Percentiles rank a stretch among this genome's conserved stretches.
Evolutionary conservation across 345 rosid species (phyloP).

Genomic region (Murraya koenigii): DNA sequence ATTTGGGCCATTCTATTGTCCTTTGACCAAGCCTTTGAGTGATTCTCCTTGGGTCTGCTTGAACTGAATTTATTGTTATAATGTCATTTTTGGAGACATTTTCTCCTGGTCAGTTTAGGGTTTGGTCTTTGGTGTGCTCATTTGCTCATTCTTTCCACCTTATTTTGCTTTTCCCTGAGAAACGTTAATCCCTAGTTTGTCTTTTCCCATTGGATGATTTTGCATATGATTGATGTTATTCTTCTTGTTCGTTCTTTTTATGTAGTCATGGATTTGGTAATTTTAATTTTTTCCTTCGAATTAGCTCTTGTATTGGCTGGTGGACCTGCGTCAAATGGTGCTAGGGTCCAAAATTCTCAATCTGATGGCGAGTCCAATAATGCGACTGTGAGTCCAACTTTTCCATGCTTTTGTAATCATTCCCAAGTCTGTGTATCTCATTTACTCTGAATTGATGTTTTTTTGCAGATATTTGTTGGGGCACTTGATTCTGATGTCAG

Average conservation of each 20-base stretch:
- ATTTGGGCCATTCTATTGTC: not conserved
- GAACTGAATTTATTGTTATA: not conserved
- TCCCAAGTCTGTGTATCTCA: conserved; percentile 7
- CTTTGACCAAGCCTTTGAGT: not conserved
- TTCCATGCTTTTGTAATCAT: conserved; percentile 8
- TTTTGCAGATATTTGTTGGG: conserved; percentile 85
- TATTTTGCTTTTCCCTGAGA: not conserved
- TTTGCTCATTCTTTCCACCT: not conserved
- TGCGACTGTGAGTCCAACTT: conserved; percentile 70
- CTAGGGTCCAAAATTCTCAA: conserved; percentile 53
- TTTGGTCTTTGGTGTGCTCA: not conserved
- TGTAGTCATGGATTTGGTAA: conserved; percentile 10
- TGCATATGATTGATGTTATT: not conserved
- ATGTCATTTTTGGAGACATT: not conserved
- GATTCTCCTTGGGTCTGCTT: not conserved
- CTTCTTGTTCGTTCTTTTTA: conserved; percentile 4
- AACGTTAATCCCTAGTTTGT: not conserved
- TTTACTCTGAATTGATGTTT: conserved; percentile 11
- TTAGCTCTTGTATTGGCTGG: conserved; percentile 81
- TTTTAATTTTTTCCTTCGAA: conserved; percentile 15
- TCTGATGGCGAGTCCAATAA: conserved; percentile 68
- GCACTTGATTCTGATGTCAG: conserved; percentile 82
- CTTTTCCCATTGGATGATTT: not conserved
- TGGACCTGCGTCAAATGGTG: conserved; percentile 74
- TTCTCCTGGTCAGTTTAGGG: not conserved